Conservation (phyloP, 805 yeast species). For the Saturnispora ahearnii region DNA sequence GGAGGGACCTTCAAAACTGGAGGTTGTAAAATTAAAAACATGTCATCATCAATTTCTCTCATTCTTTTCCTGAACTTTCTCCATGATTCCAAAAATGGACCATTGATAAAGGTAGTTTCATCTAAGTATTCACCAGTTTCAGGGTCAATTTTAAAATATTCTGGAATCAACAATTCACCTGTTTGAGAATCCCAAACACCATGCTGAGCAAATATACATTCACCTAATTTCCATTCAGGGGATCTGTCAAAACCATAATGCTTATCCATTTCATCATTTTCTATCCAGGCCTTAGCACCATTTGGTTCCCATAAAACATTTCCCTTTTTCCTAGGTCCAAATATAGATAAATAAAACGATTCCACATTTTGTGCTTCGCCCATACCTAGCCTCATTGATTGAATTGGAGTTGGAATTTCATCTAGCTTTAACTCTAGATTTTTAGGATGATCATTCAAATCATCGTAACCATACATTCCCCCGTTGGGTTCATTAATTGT, state of each 20-base stretch:
- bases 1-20: constrained; percentile 82
- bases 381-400: constrained; percentile 67
- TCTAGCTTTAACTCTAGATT: constrained; percentile 64
- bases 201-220: constrained; percentile 73
- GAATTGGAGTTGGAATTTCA: constrained; percentile 74
- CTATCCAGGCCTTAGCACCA: constrained; percentile 64
- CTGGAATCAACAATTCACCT: constrained; percentile 35
- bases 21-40: constrained; percentile 63
- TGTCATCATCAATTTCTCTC: constrained; percentile 35
- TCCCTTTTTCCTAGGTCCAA: constrained; percentile 70
- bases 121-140: constrained; percentile 33
- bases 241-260: constrained; percentile 66
- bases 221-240: constrained; percentile 58
- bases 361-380: constrained; percentile 67
- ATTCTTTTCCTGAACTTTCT: constrained; percentile 38
- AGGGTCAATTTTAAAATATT: constrained; percentile 42
- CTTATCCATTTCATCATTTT: constrained; percentile 41
- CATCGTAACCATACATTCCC: constrained; percentile 60
- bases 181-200: constrained; percentile 59
- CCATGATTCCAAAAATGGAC: constrained; percentile 58
- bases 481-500: constrained; percentile 76
- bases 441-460: constrained; percentile 47
- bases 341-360: constrained; percentile 54
- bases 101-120: constrained; percentile 51
- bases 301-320: constrained; percentile 50